Base-by-base conservation (phyloP, 192 early-diverging fungal species). In the Podila minutissima region DNA sequence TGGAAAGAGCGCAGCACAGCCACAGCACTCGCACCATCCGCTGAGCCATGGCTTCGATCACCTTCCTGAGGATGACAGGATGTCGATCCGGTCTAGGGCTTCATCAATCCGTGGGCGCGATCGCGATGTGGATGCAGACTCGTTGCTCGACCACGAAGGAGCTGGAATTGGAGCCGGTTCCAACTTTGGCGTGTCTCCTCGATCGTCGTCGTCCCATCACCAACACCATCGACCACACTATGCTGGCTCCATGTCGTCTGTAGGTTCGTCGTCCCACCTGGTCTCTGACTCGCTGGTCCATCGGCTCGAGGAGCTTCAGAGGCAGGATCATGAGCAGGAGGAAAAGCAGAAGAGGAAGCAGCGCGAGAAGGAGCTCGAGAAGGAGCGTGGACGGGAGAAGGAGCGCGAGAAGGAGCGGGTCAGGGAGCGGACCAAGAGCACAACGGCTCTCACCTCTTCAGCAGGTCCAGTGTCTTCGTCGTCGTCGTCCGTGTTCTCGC, bases 261-360 rank as follows among this genome's bases (percentile, higher is more conserved):
- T 67, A 5, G 50, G 64, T 5, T 72, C 66, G 33, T 51, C 66
- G 9, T 33, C 66, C 1, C 60, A 73, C 17, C 31, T 73, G 62
- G 62, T 49, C 15, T 81, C 77, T 9, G 77, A 81, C n/a, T 81
- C 77, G 11, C 55, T 81, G 37, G 77, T 81, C 5, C 70, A 69
- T 10, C 66, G 77, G 32, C 49, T 81, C 1, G 77, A 81, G 29
- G 77, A 73, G 20, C 28, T 81, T 31, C 77, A 81, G 53, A 71
- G 72, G 49, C 77, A 81, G 48, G 77, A 69, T 32, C 77, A 72
- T 3, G 77, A 81, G 17, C 51, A 59, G 49, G 69, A 70, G 37
- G 72, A 74, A 35, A 61, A 60, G 24, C 73, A 74, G 59, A 65
- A 66, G 49, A 49, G 60, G 20, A 62, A 62, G 38, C 59, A 67